Base-by-base conservation (phyloP, 768 basidiomycete species). In the Psilocybe cyanescens region DNA sequence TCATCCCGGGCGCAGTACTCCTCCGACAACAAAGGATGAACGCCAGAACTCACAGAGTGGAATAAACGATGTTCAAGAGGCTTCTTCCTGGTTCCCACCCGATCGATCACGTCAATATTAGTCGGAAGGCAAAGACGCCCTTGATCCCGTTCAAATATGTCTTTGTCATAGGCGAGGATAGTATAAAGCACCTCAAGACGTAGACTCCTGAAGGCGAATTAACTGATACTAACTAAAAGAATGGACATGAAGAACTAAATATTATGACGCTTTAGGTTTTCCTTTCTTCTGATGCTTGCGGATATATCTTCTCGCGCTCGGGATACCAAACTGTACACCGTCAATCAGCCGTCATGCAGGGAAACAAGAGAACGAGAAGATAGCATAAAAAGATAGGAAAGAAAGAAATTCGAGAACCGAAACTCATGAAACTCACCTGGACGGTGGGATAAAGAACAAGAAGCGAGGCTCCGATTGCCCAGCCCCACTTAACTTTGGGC, bases 401-500 rank as follows among this genome's bases (percentile, higher is more conserved):
- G 33, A 53, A 49, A 58, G 28, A 57, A 44, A 67, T 51, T 52
- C 31, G 35, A 58, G 41, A 52, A 55, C 19, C 35, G 58, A 57
- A 47, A 62, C 52, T 60, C 55, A 65, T 30, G 55, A 58, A 53
- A 72, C 86, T 71, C 67, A 91, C 91, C 82, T 85, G 81, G 11
- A 88, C 71, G 12, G 77, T 74, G 14, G 92, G 91, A 79, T 94
- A 94, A 55, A 90, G 69, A 16, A 89, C 76, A 61, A 94, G 75
- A 49, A 90, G 69, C n/a, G 70, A 69, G 19, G 75, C 82, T 29
- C 86, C 90, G 11, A 86, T 66, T n/a, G 75, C 70, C 89, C 90
- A 92, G 9, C 86, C 87, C 80, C 81, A 81, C 74, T 83, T 85
- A 62, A 94, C 89, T 56, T 68, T 63, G 54, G 66, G 64, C 12